Evolutionary conservation across 2,329 filamentous ascomycete species (phyloP), one percentile per base, ranked within the genome.

Genomic region (Bipolaris sorokiniana): DNA sequence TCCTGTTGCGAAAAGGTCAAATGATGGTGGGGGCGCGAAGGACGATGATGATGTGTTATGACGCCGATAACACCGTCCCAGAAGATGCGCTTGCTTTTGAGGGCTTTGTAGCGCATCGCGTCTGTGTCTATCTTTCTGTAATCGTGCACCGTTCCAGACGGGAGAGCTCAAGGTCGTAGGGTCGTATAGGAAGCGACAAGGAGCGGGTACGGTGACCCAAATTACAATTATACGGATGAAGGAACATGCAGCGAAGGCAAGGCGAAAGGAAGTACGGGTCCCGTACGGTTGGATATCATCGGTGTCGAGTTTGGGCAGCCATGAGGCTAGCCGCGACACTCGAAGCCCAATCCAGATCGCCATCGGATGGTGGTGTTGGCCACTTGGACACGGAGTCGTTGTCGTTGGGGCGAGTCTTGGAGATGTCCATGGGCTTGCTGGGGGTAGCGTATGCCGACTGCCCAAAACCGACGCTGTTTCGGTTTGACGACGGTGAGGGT

Each of bases 361-460:
- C 93, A 71, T 97, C 93, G 67, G 97, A 97, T 3, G 95, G 94
- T 20, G 95, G 95, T 15, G 95, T 98, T 3, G 93, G 94, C 90
- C 93, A 97, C 78, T 97, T 95, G 37, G 87, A 83, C 52, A 82
- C 73, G 33, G 73, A 78, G 20, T 81, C 79, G 53, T 79, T 72
- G 52, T 82, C 78, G 63, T 84, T 76, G 59, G 58, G 48, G 18
- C 58, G 69, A 28, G 63, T 58, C 54, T 75, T 74, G 69, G 83
- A 82, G 52, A 91, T 86, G 64, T 90, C 84, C 62, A 93, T 77
- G 10, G 91, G 90, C 76, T 89, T 91, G 7, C 89, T 86, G 1
- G 88, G 84, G 33, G 88, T 76, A 0, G 81, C 81, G 69, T 88
- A 84, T 34, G 85, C 82, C 23, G 83, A 82, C 23, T 83, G 86